These are phyloP conservation scores for Xylariaceae sp. DNA, from an alignment of 2,329 filamentous ascomycete genomes.

Conservation along the genomic window DNA sequence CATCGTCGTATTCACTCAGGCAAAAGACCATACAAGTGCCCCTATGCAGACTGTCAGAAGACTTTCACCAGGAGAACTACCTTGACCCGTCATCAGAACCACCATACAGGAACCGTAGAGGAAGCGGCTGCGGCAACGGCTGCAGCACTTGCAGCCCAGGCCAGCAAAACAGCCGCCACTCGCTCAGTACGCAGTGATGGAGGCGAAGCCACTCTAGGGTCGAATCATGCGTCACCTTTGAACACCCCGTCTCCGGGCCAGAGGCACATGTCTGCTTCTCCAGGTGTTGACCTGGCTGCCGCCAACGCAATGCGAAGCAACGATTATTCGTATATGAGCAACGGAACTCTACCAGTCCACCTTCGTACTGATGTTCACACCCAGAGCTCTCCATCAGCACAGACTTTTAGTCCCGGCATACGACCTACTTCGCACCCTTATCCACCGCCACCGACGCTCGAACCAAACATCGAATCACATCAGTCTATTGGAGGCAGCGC, in stretches of 20 bases:
- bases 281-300: slow-evolving; percentile 74
- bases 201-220: slow-evolving; percentile 65
- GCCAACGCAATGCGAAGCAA: slow-evolving; percentile 72
- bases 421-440: slow-evolving; percentile 90
- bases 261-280: slow-evolving; percentile 79
- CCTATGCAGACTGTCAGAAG: slow-evolving; percentile 96
- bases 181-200: slow-evolving; percentile 69
- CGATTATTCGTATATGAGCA: slow-evolving; percentile 79
- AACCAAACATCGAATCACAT: slow-evolving; percentile 82
- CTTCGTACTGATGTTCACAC: slow-evolving; percentile 77
- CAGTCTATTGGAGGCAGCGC: slow-evolving; percentile 71
- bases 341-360: slow-evolving; percentile 80
- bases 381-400: slow-evolving; percentile 70
- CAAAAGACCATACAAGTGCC: slow-evolving; percentile 95
- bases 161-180: slow-evolving; percentile 42
- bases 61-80: slow-evolving; percentile 97
- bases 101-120: slow-evolving; percentile 93
- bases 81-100: slow-evolving; percentile 92
- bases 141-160: slow-evolving; percentile 72
- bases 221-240: slow-evolving; percentile 73
- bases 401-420: slow-evolving; percentile 62
- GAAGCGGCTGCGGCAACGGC: slow-evolving; percentile 90
- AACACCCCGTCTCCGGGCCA: slow-evolving; percentile 86
- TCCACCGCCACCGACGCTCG: slow-evolving; percentile 82
- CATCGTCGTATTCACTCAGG: slow-evolving; percentile 95